Base-by-base conservation (phyloP, 1,139 yeast genomes). In the Schwanniomyces etchellsii region DNA sequence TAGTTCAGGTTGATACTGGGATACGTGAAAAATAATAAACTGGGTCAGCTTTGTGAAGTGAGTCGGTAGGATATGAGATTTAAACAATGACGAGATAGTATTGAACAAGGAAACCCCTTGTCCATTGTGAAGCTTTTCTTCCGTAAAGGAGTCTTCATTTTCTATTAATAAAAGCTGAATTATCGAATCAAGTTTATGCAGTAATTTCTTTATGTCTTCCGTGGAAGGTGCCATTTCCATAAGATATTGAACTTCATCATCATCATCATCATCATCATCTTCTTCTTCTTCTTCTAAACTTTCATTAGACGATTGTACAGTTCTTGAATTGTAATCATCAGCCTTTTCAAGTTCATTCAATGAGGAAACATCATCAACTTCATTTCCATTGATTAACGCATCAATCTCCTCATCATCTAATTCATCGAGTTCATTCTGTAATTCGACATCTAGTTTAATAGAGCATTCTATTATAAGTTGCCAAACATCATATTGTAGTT, bases 11-110 rank as follows among this genome's bases (percentile, higher is more conserved):
- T 84, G 85, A 37, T 77, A 76, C 53, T 89, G 97, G 10, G 95
- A 77, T 12, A 83, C 69, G 45, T 81, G 81, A 55, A 91, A 91
- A 48, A 89, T 56, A 24, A 89, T 61, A 51, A 83, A 91, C 55
- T 91, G 99, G 20, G 86, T 81, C 33, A 89, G 82, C 46, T 86
- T 78, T 7, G 97, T 89, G 52, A 85, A 83, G 56, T 89, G 95
- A 1, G 99, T 91, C 11, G 96, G 95, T 35, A 91, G 63, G 27
- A 91, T 74, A 44, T 84, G 93, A 3, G 86, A 71, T 48, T 79
- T 80, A 66, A 91, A 91, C 22, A 84, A 62, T 2, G 91, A 75
- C 2, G 82, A 74, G 32, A 91, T 64, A 5, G 85, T 81, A 43
- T 81, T 80, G 60, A 81, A 89, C 18, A 84, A 60, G n/a, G 68